phyloP scores from a whole-genome alignment of 129 eudicot genomes.

The Flaveria robusta region DNA sequence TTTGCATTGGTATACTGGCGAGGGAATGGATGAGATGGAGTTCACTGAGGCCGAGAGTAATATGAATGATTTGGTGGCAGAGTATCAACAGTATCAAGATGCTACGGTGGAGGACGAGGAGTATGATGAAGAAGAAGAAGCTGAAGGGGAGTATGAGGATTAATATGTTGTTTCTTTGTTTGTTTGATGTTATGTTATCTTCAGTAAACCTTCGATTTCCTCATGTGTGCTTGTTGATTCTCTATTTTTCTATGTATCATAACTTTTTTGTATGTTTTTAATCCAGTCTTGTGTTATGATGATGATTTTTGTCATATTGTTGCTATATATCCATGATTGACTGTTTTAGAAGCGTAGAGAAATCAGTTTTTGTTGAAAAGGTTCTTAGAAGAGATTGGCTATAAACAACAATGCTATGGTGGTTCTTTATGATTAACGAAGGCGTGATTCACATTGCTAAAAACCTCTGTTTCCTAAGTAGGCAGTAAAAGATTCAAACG shows the following conservation, averaged over 20 bases:
- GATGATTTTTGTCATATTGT: too few relatives aligned
- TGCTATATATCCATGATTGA: too few relatives aligned
- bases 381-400: too few relatives aligned
- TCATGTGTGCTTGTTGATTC: conserved; percentile 5
- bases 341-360: too few relatives aligned
- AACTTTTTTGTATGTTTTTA: not conserved
- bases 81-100: conserved; percentile 15
- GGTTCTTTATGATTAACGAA: too few relatives aligned
- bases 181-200: not conserved
- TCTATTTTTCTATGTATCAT: not conserved
- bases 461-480: too few relatives aligned
- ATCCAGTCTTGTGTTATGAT: too few relatives aligned
- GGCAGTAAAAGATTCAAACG: too few relatives aligned
- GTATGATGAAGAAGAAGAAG: conserved; percentile 10
- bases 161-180: conserved; percentile 7
- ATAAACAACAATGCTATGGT: too few relatives aligned
- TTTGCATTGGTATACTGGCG: conserved; percentile 17
- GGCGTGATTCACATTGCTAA: too few relatives aligned
- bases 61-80: conserved; percentile 13
- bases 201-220: not conserved
- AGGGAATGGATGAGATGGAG: conserved; percentile 21
- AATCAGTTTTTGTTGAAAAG: too few relatives aligned
- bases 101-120: conserved; percentile 7
- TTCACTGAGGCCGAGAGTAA: conserved; percentile 15
- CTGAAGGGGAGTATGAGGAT: conserved; percentile 6